Base-by-base conservation (phyloP, 768 basidiomycete genomes). In the Mycena rebaudengoi region DNA sequence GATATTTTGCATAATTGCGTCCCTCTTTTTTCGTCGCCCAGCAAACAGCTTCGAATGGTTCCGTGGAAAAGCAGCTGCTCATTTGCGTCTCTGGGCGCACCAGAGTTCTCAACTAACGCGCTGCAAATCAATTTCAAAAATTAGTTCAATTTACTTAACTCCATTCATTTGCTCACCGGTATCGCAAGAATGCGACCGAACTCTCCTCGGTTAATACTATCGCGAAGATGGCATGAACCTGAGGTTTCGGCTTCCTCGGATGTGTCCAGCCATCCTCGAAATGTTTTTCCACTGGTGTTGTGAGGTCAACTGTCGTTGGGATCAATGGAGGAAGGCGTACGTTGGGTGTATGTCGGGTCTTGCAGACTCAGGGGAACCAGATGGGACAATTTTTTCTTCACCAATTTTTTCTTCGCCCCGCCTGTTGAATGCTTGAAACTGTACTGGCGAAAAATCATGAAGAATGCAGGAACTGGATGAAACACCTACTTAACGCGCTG, bases 11-110 rank as follows among this genome's bases (percentile, higher is more conserved):
- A 91, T 14, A 85, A 78, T n/a, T 81, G 74, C 23, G 82, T 74
- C 35, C 83, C 79, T 44, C 73, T 75, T 10, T 70, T 72, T 21
- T 82, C 82, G 50, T 91, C 89, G n/a, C 81, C 89, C 8, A 91
- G 65, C 4, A 81, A 71, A 67, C 89, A 91, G 10, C 74, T 77
- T 51, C 88, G 82, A 53, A 81, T 85, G 14, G 88, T 91, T n/a
- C 89, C 89, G 72, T 91, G 89, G 69, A 90, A 91, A 26, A 89
- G 80, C 2, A 89, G 74, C 64, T 82, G 83, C 72, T 90, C 89
- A 64, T 86, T 85, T 37, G 80, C 82, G 16, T 76, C 70, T 56
- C 73, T 71, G 62, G 50, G 59, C 26, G 64, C 62, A 62, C 56
- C 73, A 29, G 75, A 73, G 2, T 74, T 60, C 32, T 70, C 59